phyloP scores from a whole-genome alignment of 2,329 filamentous ascomycete species.

The Fusarium scirpi region DNA sequence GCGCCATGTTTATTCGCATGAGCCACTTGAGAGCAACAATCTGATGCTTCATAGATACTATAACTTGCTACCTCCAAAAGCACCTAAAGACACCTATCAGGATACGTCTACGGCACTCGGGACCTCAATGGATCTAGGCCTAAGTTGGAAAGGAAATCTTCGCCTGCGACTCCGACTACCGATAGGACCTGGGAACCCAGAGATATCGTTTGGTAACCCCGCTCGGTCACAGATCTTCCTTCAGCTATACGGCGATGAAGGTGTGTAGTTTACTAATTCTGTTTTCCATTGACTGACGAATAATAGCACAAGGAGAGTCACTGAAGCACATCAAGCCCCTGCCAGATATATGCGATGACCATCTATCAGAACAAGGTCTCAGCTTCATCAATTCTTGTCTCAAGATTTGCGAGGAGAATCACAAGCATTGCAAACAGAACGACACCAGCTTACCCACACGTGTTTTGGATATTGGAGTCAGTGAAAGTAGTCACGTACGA shows the following conservation, averaged over 20 bases:
- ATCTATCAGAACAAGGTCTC: slow-evolving; percentile 22
- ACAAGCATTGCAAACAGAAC: slow-evolving; percentile 11
- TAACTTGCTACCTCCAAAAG: neutral
- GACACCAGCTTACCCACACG: slow-evolving; percentile 15
- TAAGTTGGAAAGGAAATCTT: neutral
- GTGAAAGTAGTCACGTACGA: neutral
- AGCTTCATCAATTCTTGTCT: slow-evolving; percentile 25
- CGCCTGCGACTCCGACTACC: slow-evolving; percentile 16
- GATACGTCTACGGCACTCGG: too few relatives aligned
- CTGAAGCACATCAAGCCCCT: slow-evolving; percentile 25
- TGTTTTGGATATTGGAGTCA: slow-evolving; percentile 22
- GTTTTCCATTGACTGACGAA: neutral
- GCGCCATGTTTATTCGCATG: too few relatives aligned
- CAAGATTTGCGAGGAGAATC: slow-evolving; percentile 9
- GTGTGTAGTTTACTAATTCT: neutral
- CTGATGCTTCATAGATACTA: neutral
- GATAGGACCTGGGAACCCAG: slow-evolving; percentile 24
- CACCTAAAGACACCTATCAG: neutral
- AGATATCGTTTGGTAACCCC: slow-evolving; percentile 13
- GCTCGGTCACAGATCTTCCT: neutral
- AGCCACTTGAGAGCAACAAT: neutral
- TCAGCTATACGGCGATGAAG: slow-evolving; percentile 24
- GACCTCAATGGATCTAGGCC: neutral
- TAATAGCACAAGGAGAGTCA: neutral
- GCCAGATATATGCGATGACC: slow-evolving; percentile 28